A percentile compares a stretch with the other conserved stretches of the same genome.
Conservation (phyloP, 139 green algal species). For the Chlorella sp. region DNA sequence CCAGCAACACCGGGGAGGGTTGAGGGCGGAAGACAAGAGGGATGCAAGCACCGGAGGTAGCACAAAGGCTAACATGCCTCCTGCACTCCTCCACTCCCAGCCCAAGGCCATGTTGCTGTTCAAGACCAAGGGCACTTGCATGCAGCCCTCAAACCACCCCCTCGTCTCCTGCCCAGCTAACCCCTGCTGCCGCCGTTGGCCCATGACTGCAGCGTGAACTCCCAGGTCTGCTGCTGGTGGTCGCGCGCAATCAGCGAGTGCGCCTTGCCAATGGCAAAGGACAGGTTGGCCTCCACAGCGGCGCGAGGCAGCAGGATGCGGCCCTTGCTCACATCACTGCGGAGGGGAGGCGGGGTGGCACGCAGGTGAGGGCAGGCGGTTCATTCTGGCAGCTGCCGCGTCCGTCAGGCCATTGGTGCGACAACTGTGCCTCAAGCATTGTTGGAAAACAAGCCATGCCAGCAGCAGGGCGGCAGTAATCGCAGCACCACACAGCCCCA, state of each 20-base stretch:
- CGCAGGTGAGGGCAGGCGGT: neutral
- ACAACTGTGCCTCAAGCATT: too few species aligned
- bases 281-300: constrained; percentile 63
- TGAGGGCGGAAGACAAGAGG: too few species aligned
- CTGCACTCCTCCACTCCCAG: too few species aligned
- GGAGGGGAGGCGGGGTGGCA: neutral
- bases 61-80: neutral
- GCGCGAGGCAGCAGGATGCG: constrained; percentile 63
- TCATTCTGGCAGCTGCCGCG: too few species aligned
- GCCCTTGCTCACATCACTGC: constrained; percentile 66
- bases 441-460: too few species aligned
- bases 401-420: too few species aligned
- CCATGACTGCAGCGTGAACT: constrained; percentile 77
- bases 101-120: too few species aligned
- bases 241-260: constrained; percentile 56
- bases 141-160: neutral
- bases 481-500: neutral
- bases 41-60: too few species aligned
- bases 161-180: too few species aligned
- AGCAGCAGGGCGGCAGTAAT: too few species aligned
- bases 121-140: too few species aligned
- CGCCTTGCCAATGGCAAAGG: constrained; percentile 53
- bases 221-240: constrained; percentile 45
- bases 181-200: constrained; percentile 57
- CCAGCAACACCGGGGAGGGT: too few species aligned